Evolutionary conservation across 768 basidiomycete species (phyloP), one percentile per base, ranked within the genome.

Genomic region (Royoungia palumana): DNA sequence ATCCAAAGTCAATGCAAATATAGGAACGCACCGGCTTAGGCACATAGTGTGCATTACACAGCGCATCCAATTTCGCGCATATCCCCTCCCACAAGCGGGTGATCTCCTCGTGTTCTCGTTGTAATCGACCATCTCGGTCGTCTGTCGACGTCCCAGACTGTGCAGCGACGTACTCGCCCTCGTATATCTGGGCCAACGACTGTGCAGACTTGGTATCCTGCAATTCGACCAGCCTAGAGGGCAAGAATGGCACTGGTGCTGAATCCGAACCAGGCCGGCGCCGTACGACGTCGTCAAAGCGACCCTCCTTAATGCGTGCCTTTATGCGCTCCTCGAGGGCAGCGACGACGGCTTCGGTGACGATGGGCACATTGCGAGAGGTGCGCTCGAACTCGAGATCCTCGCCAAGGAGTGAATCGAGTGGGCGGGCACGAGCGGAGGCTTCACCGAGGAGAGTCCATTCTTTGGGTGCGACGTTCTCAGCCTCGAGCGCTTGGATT

Each of bases 381-480:
- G 85, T 81, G 24, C 92, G 85, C 51, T 98, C 96, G 55, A 94
- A 98, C 48, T 97, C 95, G 25, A 99, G 78, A 67, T 96, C 91
- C 64, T 98, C 89, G 65, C 91, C 90, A 12, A 99, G 77, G 17
- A 98, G 74, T 9, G 89, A 88, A 67, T 99, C 94, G 64, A 91
- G 83, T 5, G 96, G 95, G 44, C 96, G 79, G 36, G 84, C 69
- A 35, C 85, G 80, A 6, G 92, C 81, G 19, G 80, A 81, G 27
- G 92, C 90, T 69, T 98, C 95, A 41, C 96, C 94, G 75, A 89
- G 80, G 24, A 96, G 76, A 6, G 85, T 84, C 96, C 96, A 99
- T 51, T 91, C 85, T 69, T 97, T 97, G 43, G 81, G 76, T 2
- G 82, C 84, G 44, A 95, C 80, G 65, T 95, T 98, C 66, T 93